Evolutionary conservation across 768 basidiomycete genomes (phyloP).

Genomic region (Mycena sanguinolenta): DNA sequence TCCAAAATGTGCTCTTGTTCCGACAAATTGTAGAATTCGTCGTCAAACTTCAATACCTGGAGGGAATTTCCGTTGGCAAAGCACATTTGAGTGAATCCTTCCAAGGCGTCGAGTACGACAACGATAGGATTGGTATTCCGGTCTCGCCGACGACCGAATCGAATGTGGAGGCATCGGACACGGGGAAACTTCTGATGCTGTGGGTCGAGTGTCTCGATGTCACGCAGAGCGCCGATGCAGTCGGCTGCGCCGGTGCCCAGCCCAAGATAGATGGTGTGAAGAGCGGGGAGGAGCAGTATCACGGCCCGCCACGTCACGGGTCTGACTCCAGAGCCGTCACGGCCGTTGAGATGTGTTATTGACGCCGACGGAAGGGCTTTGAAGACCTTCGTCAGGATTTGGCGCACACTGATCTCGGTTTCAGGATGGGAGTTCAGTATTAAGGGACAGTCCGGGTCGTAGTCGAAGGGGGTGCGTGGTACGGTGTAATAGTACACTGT

Average conservation of each 20-base stretch:
- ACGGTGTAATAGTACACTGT: background rate
- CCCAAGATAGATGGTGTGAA: conserved; percentile 13
- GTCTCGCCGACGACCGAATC: too few relatives aligned
- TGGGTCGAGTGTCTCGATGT: background rate
- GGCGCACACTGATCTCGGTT: conserved; percentile 8
- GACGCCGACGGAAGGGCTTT: conserved; percentile 3
- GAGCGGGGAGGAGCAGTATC: conserved; percentile 14
- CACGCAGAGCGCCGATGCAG: background rate
- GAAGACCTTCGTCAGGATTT: conserved; percentile 20
- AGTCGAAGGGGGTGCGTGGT: background rate
- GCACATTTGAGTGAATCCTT: background rate
- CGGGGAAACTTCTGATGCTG: background rate
- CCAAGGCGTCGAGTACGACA: background rate
- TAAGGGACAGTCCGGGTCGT: background rate
- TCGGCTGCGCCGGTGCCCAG: background rate
- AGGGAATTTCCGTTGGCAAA: background rate
- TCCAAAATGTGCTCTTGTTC: background rate
- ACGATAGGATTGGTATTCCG: background rate
- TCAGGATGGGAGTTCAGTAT: conserved; percentile 9
- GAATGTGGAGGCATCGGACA: background rate
- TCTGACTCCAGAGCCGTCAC: background rate
- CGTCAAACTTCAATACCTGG: background rate
- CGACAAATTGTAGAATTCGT: background rate
- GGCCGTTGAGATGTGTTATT: conserved; percentile 21
- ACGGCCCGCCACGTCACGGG: background rate